phyloP scores from a whole-genome alignment of 306 rosid species.

The Citrullus mucosospermus region DNA sequence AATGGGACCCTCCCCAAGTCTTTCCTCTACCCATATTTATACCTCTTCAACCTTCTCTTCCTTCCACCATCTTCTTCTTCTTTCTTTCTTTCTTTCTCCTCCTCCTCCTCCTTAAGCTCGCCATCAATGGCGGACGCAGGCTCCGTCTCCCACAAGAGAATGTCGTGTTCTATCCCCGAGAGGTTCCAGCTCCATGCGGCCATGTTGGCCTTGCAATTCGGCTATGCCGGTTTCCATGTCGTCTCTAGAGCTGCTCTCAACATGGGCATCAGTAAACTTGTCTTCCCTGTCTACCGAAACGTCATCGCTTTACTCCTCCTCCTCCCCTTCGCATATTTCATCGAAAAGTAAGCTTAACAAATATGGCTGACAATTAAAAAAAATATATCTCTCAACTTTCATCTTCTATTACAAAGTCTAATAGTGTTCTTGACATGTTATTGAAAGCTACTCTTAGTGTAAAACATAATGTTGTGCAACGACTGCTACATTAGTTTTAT shows the following conservation, averaged over 20 bases:
- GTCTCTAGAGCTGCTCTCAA: constrained; percentile 95
- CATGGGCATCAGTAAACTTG: constrained; percentile 93
- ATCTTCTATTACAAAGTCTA: no score
- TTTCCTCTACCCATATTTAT: constrained; percentile 3
- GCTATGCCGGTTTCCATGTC: constrained; percentile 92
- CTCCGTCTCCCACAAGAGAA: constrained; percentile 29
- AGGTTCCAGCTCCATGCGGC: constrained; percentile 80
- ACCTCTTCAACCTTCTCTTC: not conserved
- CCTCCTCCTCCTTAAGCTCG: not conserved
- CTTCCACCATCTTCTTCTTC: not conserved
- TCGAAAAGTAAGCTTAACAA: constrained; percentile 43
- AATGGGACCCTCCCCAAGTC: constrained; percentile 20
- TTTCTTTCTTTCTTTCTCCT: not conserved
- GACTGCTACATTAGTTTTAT: no score
- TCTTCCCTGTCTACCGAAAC: constrained; percentile 86
- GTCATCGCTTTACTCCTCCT: constrained; percentile 77
- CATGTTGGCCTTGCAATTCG: constrained; percentile 91
- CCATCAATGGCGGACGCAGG: constrained; percentile 51
- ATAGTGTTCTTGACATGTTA: no score
- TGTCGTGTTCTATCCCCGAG: constrained; percentile 80
- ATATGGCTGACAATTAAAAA: no score
- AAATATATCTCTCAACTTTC: no score
- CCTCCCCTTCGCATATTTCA: constrained; percentile 76
- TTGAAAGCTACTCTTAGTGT: no score
- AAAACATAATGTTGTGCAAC: no score